These are phyloP conservation scores for Irineochytrium annulatum DNA, from an alignment of 192 early-diverging fungal genomes.

Conservation along the genomic window DNA sequence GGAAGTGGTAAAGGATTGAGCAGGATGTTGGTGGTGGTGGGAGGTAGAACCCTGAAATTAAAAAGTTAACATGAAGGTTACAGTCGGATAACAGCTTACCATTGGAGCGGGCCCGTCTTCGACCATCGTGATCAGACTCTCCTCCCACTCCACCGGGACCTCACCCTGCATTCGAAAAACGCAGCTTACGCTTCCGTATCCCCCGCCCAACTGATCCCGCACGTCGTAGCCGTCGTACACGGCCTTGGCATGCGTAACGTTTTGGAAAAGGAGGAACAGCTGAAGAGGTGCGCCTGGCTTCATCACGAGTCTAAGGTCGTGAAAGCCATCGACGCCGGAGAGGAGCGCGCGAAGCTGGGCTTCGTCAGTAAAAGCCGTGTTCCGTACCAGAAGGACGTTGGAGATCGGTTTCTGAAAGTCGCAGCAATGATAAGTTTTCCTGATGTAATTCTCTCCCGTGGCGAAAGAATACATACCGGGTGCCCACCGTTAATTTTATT, in stretches of 20 bases:
- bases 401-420: no score
- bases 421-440: no score
- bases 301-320: neutral
- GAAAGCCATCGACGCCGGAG: neutral
- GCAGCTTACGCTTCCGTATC: neutral
- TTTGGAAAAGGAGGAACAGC: neutral
- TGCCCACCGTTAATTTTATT: no score
- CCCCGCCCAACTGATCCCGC: neutral
- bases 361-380: neutral
- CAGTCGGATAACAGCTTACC: no score
- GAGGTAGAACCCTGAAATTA: no score
- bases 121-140: neutral
- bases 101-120: no score
- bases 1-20: no score
- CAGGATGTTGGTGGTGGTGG: no score
- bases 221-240: neutral
- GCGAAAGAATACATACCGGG: no score
- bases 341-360: neutral
- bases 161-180: neutral
- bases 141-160: neutral
- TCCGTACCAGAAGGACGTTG: neutral
- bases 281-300: neutral
- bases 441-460: no score
- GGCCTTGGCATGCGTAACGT: neutral
- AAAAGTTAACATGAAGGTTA: no score